Evolutionary conservation across 1,284 basidiomycete species (phyloP).

Genomic region (Singerocomus inundabilis): DNA sequence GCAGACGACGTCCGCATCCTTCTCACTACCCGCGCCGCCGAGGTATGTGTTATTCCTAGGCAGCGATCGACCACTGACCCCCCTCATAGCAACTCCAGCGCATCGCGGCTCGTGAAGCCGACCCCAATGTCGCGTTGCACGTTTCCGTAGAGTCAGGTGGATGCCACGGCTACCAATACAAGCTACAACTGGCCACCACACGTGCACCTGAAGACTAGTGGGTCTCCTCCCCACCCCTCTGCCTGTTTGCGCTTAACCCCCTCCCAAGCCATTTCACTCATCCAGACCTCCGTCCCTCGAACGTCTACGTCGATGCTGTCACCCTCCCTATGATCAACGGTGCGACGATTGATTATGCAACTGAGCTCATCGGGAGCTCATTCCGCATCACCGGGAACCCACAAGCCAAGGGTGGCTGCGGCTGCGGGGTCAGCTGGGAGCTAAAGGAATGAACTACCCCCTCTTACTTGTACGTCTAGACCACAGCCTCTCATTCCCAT

Average conservation of each 20-base stretch:
- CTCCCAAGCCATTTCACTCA: slow-evolving; percentile 59
- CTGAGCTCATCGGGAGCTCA: slow-evolving; percentile 87
- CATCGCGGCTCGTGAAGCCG: slow-evolving; percentile 58
- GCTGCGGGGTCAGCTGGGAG: slow-evolving; percentile 92
- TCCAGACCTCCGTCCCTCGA: slow-evolving; percentile 65
- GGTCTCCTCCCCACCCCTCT: neutral
- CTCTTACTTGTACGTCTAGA: neutral
- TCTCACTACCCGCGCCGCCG: slow-evolving; percentile 69
- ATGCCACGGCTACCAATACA: slow-evolving; percentile 93
- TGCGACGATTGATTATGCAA: slow-evolving; percentile 84
- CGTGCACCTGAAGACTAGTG: slow-evolving; percentile 80
- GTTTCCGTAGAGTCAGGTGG: slow-evolving; percentile 86
- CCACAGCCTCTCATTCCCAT: neutral
- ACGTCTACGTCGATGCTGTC: slow-evolving; percentile 77
- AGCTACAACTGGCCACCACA: slow-evolving; percentile 70
- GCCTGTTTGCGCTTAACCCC: neutral
- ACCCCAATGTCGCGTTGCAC: slow-evolving; percentile 64
- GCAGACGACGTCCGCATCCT: slow-evolving; percentile 46
- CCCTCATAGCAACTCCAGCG: slow-evolving; percentile 58
- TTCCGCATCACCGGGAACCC: slow-evolving; percentile 82
- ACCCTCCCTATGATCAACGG: slow-evolving; percentile 80
- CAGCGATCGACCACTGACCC: neutral
- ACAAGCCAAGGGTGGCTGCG: slow-evolving; percentile 85
- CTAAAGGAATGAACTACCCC: slow-evolving; percentile 44
- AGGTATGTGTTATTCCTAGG: slow-evolving; percentile 48